Evolutionary conservation across 805 yeast genomes (phyloP), one percentile per base, ranked within the genome.

Genomic region (Starmerella sirachaensis): DNA sequence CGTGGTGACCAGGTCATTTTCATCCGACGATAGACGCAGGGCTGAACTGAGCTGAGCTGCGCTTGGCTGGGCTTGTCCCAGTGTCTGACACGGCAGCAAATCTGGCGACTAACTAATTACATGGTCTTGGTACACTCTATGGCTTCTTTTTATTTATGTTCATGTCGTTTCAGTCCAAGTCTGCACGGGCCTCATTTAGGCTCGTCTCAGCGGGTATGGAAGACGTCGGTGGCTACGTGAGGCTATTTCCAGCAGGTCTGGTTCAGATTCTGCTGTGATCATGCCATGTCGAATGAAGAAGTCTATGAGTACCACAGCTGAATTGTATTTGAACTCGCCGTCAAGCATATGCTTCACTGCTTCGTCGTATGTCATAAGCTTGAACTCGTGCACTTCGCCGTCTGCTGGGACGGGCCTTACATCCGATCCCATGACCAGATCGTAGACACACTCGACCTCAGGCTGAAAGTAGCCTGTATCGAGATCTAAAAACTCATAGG

Each of bases 1-100:
- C 77, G 99, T 64, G 99, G 99, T n/a, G 98, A 91, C 61, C 76
- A 93, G 3, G 97, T 91, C 30, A 83, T 93, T 35, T 68, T 86
- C 49, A 77, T 91, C 18, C 42, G 47, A 6, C 28, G 35, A 14
- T 32, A 32, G 29, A 3, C 22, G n/a, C n/a, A n/a, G n/a, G n/a
- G n/a, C n/a, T n/a, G n/a, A n/a, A n/a, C n/a, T n/a, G n/a, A n/a
- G n/a, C n/a, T n/a, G n/a, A n/a, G n/a, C n/a, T n/a, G n/a, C n/a
- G n/a, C n/a, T n/a, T n/a, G n/a, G n/a, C n/a, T n/a, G n/a, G n/a
- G n/a, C n/a, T n/a, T n/a, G n/a, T n/a, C n/a, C n/a, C n/a, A n/a
- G n/a, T n/a, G n/a, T n/a, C n/a, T n/a, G n/a, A n/a, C n/a, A n/a
- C n/a, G n/a, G n/a, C n/a, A n/a, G n/a, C n/a, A n/a, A n/a, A n/a